Evolutionary conservation across 495 filamentous ascomycete species (phyloP).

Genomic region (Copromyces sp.): DNA sequence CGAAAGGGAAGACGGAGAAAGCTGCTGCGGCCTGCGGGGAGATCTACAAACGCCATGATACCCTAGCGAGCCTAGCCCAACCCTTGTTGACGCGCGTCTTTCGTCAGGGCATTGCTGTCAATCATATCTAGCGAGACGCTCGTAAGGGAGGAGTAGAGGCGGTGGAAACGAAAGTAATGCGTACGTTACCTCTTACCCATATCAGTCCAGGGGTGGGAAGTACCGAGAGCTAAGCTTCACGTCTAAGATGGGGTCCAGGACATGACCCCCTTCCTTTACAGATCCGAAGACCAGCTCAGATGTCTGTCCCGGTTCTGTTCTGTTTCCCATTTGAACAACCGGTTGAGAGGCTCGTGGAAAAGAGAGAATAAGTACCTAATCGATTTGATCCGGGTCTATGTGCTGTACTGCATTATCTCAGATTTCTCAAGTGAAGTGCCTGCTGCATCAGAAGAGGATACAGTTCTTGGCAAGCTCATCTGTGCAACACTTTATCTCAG

Average conservation of each 20-base stretch:
- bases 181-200: neutral
- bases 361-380: neutral
- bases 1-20: neutral
- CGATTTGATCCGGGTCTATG: neutral
- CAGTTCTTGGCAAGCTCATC: neutral
- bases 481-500: neutral
- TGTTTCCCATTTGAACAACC: neutral
- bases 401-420: neutral
- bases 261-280: neutral
- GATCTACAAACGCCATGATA: neutral
- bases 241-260: neutral
- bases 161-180: neutral
- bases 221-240: neutral
- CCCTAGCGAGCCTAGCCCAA: neutral
- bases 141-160: neutral
- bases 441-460: neutral
- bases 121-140: neutral
- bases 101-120: neutral
- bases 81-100: neutral
- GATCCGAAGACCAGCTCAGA: neutral
- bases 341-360: neutral
- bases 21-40: neutral
- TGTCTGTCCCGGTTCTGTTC: neutral
- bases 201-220: neutral
- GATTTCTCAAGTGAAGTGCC: neutral